Percentiles rank a stretch among this genome's conserved stretches.
phyloP scores from a whole-genome alignment of 2,329 filamentous ascomycete genomes.

The Colletotrichum incanum region DNA sequence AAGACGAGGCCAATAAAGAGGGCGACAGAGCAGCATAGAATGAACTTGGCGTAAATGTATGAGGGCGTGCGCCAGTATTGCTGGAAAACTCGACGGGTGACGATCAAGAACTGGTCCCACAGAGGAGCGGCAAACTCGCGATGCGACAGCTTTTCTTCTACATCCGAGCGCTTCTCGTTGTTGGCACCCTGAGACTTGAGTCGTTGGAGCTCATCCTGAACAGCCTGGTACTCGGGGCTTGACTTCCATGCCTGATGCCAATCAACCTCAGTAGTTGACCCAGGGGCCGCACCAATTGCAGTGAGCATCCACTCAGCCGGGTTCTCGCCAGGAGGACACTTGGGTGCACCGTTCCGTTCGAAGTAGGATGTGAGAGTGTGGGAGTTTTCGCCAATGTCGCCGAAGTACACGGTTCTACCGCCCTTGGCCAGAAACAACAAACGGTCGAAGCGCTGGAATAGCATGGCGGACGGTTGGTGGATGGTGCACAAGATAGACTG shows the following conservation, averaged over 20 bases:
- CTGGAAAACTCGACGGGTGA: constrained; percentile 74
- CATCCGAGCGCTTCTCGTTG: constrained; percentile 1
- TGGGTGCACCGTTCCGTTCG: constrained; percentile 62
- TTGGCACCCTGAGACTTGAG: constrained; percentile 25
- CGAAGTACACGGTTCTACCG: constrained; percentile 66
- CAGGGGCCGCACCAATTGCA: constrained; percentile 55
- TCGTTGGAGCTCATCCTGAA: constrained; percentile 45
- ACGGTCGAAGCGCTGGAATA: constrained; percentile 45
- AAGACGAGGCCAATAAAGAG: constrained; percentile 79
- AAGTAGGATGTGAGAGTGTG: constrained; percentile 67
- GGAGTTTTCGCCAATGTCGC: constrained; percentile 67
- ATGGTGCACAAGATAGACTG: constrained; percentile 59
- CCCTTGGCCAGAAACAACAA: constrained; percentile 44
- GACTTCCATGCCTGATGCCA: constrained; percentile 64
- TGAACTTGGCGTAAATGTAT: constrained; percentile 81
- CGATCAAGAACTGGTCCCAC: constrained; percentile 63
- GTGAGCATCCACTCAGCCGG: constrained; percentile 67
- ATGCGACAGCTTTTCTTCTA: constrained; percentile 5
- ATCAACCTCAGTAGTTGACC: constrained; percentile 62
- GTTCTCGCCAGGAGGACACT: constrained; percentile 65
- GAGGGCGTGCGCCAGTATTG: constrained; percentile 85
- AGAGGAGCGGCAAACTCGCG: constrained; percentile 75
- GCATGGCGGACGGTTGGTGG: constrained; percentile 45
- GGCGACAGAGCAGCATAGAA: constrained; percentile 61
- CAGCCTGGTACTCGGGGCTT: constrained; percentile 56